Conservation (phyloP, 2,329 filamentous ascomycete species). For the Pyrenophora teres region DNA sequence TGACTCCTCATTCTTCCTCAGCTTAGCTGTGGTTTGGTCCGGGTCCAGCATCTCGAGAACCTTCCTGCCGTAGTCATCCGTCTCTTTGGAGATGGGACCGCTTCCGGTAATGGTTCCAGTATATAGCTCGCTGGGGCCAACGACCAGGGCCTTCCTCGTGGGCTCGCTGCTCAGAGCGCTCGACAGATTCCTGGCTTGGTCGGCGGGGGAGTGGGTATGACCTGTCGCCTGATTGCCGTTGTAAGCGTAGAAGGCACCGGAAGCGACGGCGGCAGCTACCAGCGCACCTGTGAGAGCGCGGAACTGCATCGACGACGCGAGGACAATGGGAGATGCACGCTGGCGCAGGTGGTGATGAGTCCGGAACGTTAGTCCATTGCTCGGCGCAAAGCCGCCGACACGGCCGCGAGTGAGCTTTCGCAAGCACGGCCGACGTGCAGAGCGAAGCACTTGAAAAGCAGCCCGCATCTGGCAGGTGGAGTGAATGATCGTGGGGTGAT, state of each 20-base stretch:
- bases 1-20: constrained; percentile 88
- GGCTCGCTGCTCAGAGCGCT: constrained; percentile 54
- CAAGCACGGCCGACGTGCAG: constrained; percentile 67
- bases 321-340: constrained; percentile 51
- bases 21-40: constrained; percentile 87
- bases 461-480: constrained; percentile 66
- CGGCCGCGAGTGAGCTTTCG: constrained; percentile 63
- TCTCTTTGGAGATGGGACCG: constrained; percentile 84
- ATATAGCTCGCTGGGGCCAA: constrained; percentile 88
- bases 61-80: constrained; percentile 80
- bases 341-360: constrained; percentile 49
- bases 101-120: constrained; percentile 85
- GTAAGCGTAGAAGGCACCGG: constrained; percentile 77
- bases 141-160: constrained; percentile 72
- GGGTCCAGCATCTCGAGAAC: constrained; percentile 96
- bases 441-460: constrained; percentile 69
- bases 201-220: constrained; percentile 25
- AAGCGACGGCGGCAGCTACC: constrained; percentile 70
- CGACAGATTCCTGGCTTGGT: constrained; percentile 42
- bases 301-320: constrained; percentile 75
- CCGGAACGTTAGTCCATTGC: constrained; percentile 55
- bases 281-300: constrained; percentile 70
- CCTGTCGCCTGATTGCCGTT: constrained; percentile 48
- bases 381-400: constrained; percentile 39
- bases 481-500: constrained; percentile 10